These are phyloP conservation scores for Persicaria maculosa DNA, from an alignment of 148 eudicot species.

Conservation along the genomic window DNA sequence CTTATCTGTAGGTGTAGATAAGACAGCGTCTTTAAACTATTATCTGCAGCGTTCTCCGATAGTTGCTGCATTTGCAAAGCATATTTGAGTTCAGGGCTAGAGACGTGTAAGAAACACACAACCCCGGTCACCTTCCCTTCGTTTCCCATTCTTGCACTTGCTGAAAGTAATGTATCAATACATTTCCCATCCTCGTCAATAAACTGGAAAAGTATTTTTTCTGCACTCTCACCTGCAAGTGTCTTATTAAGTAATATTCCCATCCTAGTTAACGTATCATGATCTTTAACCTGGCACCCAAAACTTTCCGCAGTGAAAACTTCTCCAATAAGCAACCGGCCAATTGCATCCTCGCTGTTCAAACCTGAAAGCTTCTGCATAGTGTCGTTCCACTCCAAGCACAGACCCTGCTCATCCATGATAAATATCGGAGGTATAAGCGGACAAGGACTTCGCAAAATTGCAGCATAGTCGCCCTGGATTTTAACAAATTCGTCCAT, in stretches of 20 bases:
- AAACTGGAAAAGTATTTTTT: slow-evolving; percentile 55
- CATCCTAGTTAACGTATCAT: slow-evolving; percentile 50
- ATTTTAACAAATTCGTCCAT: slow-evolving; percentile 48
- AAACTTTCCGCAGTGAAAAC: slow-evolving; percentile 47
- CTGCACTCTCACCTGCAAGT: slow-evolving; percentile 42
- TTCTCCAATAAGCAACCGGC: slow-evolving; percentile 68
- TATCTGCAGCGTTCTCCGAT: slow-evolving; percentile 56
- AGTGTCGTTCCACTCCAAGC: slow-evolving; percentile 73
- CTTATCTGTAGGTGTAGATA: slow-evolving; percentile 48
- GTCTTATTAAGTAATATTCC: slow-evolving; percentile 48
- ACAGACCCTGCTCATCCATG: slow-evolving; percentile 63
- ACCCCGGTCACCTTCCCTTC: slow-evolving; percentile 57
- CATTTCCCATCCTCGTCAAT: slow-evolving; percentile 38
- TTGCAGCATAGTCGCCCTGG: slow-evolving; percentile 66
- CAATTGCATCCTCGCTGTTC: slow-evolving; percentile 44
- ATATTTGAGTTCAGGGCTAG: slow-evolving; percentile 79
- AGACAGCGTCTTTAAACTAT: slow-evolving; percentile 42
- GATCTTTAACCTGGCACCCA: slow-evolving; percentile 75
- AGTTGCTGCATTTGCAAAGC: slow-evolving; percentile 55
- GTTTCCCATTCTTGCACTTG: slow-evolving; percentile 39
- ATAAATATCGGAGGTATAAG: slow-evolving; percentile 85
- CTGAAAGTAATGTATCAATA: slow-evolving; percentile 59
- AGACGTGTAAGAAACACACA: slow-evolving; percentile 64
- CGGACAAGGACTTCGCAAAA: slow-evolving; percentile 46
- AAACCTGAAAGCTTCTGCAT: slow-evolving; percentile 67